Evolutionary conservation across 805 yeast species (phyloP), one percentile per base, ranked within the genome.

Genomic region (Kuraishia cidri): DNA sequence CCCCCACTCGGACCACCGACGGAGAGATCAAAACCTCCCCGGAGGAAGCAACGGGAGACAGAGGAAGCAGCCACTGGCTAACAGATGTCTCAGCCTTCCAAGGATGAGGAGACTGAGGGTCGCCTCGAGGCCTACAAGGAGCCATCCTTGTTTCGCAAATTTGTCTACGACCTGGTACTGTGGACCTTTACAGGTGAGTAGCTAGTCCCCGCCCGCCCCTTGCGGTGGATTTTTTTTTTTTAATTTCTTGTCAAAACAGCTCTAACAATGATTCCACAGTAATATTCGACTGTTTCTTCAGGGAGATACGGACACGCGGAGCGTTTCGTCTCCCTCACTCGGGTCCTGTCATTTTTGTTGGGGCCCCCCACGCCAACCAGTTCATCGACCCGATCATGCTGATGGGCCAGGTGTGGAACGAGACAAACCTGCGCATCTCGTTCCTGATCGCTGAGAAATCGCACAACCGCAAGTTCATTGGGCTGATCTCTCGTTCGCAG

Each of bases 301-400:
- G 90, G 37, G 90, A 82, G 47, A 77, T 81, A 29, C 62, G 82
- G 34, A 73, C 83, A 1, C 62, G 87, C 33, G 90, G 90, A 9
- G 79, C 80, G 0, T 76, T 70, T 47, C 64, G 76, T 31, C 48
- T 77, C 22, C 82, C 83, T 2, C 62, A 64, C 28, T 47, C 62
- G 7, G 82, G 80, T 0, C 80, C 88, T 1, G 72, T 79, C n/a
- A 77, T 81, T 35, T 72, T 79, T 45, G 88, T 81, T 24, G 85
- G 79, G 26, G 88, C 88, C 2, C 90, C 90, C 2, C 88, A 81
- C 54, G 86, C 86, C 6, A 86, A 86, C 55, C 95, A 87, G 58
- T 88, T 88, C 50, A 86, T 88, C 22, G 73, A 73, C 34, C 66
- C 77, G 37, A 62, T 88, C 31, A 69, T 92, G 32, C 63, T 92